These are phyloP conservation scores for Hylodesmum podocarpum DNA, from an alignment of 306 rosid genomes.

Conservation along the genomic window DNA sequence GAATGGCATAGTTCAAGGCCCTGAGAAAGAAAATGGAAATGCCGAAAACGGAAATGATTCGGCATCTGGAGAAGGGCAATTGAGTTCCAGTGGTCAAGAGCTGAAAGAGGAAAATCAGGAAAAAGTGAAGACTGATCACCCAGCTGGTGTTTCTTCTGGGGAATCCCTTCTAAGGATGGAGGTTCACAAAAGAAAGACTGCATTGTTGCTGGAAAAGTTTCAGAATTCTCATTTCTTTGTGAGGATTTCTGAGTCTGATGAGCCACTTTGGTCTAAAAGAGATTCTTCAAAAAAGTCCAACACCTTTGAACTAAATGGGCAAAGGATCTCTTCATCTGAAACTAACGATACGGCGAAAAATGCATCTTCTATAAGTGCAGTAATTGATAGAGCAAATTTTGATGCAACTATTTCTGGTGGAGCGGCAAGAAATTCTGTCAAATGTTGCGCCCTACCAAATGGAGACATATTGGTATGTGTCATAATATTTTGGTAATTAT, in stretches of 20 bases:
- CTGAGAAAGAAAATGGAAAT: constrained; percentile 62
- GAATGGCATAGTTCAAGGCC: constrained; percentile 58
- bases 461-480: constrained; percentile 97
- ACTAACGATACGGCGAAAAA: constrained; percentile 45
- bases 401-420: constrained; percentile 88
- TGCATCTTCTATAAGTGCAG: constrained; percentile 53
- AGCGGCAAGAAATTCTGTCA: constrained; percentile 76
- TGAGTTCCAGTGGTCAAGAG: constrained; percentile 44
- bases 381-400: constrained; percentile 82
- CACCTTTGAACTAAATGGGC: constrained; percentile 46
- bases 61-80: constrained; percentile 39
- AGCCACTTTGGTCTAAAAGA: constrained; percentile 87
- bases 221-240: constrained; percentile 94
- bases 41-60: constrained; percentile 43
- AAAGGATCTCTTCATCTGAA: constrained; percentile 36
- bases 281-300: constrained; percentile 44
- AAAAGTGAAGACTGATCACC: constrained; percentile 35
- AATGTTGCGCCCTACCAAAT: constrained; percentile 86
- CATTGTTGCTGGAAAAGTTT: constrained; percentile 66
- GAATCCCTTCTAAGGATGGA: constrained; percentile 90
- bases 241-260: constrained; percentile 80
- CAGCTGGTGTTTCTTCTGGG: constrained; percentile 54
- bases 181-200: constrained; percentile 81
- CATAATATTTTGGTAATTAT: constrained; percentile 33
- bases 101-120: constrained; percentile 41